These are phyloP conservation scores for Rhizophagus prolifer DNA, from an alignment of 192 early-diverging fungal species.

Conservation along the genomic window DNA sequence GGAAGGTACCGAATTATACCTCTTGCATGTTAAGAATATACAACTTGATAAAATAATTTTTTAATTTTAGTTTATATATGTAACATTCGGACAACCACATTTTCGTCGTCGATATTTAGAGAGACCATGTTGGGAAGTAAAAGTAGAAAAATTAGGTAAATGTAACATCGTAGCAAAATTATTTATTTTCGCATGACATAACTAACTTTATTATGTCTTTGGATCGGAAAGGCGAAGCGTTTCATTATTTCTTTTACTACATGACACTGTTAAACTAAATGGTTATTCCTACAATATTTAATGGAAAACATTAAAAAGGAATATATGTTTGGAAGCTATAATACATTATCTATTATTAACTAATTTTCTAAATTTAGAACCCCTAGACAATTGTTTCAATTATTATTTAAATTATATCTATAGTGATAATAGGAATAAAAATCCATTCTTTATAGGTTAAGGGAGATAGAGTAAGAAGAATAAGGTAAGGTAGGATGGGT, in stretches of 20 bases:
- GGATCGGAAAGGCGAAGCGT: conserved; percentile 55
- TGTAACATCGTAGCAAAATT: neutral
- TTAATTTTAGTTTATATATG: conserved; percentile 66
- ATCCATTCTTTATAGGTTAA: no score
- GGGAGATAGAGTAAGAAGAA: no score
- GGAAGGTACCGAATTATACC: conserved; percentile 35
- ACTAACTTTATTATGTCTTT: neutral
- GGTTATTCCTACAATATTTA: neutral
- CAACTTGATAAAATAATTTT: neutral
- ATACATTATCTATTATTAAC: no score
- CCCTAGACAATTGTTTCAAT: no score
- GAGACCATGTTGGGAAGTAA: conserved; percentile 64
- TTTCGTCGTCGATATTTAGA: conserved; percentile 76
- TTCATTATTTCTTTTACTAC: conserved; percentile 78
- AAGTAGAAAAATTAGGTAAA: conserved; percentile 56
- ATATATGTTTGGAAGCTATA: no score
- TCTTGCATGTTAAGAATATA: neutral
- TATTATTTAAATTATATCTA: no score
- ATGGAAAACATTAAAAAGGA: no score
- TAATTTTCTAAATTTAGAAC: no score
- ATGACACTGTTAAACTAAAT: conserved; percentile 32
- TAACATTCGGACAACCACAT: conserved; percentile 91
- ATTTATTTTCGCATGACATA: no score
- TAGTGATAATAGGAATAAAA: no score
- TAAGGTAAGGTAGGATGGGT: no score